Evolutionary conservation across 257 asterid species (phyloP).

Genomic region (Galeopsis tetrahit): DNA sequence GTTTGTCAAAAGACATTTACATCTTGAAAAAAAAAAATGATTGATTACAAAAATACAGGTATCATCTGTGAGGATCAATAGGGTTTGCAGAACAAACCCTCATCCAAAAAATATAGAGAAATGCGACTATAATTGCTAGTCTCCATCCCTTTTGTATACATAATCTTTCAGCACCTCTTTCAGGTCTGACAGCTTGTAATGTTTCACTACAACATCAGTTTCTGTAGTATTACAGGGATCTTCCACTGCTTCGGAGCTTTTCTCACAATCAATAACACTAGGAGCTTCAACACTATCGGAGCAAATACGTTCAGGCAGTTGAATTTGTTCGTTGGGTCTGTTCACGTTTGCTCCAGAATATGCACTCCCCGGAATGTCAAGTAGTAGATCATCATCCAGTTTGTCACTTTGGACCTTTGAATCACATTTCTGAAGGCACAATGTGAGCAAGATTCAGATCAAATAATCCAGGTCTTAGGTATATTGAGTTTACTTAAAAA

Average conservation of each 20-base stretch:
- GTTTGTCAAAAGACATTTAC: conserved; percentile 1
- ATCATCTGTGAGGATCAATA: not conserved
- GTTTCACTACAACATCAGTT: conserved; percentile 18
- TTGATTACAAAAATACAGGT: not conserved
- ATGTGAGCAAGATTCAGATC: conserved; percentile 13
- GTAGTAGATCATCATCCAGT: conserved; percentile 57
- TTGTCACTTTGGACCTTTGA: conserved; percentile 32
- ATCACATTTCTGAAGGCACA: conserved; percentile 44
- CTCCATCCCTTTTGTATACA: conserved; percentile 12
- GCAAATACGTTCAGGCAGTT: conserved; percentile 28
- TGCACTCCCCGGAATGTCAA: conserved; percentile 93
- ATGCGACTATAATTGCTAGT: not conserved
- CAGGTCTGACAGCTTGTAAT: conserved; percentile 14
- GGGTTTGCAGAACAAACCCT: conserved; percentile 8
- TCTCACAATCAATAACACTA: not conserved
- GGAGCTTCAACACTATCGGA: conserved; percentile 27
- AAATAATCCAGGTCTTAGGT: not conserved
- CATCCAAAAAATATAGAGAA: not conserved
- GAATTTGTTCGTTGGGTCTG: conserved; percentile 28
- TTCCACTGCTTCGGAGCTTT: conserved; percentile 27
- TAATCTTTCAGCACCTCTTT: conserved; percentile 1
- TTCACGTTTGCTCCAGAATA: conserved; percentile 56
- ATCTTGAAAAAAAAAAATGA: not conserved
- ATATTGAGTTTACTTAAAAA: not conserved
- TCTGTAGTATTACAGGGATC: conserved; percentile 26